Evolutionary conservation across 164 flowering plant genomes (phyloP), one percentile per base, ranked within the genome.

Genomic region (Dillenia suffruticosa): DNA sequence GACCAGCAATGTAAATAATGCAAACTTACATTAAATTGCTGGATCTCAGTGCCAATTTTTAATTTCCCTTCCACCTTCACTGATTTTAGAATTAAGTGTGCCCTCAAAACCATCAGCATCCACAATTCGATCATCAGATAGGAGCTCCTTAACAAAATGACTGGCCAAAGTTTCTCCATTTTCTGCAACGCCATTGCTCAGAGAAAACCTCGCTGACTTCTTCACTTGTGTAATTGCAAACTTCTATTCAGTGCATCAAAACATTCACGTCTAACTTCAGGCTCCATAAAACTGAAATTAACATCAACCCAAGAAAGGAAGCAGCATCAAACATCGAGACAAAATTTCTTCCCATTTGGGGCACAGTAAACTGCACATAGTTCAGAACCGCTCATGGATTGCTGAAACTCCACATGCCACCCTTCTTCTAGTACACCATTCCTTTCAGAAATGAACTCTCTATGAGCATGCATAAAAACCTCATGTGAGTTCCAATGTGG

Each of bases 261-360:
- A n/a, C 73, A 75, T 50, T 72, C 66, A 56, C 46, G 62, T 54
- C 66, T 80, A 54, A 66, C 54, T 58, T 75, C 78, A 47, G 63
- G 44, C 9, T 78, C 78, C 16, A 54, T 9, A 46, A 69, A 56
- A 53, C 60, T 68, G 56, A 46, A 22, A 51, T 67, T 72, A 46
- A 62, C 52, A 51, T 44, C 61, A 84, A 63, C 46, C 87, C 90
- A 56, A 89, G 72, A 77, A 83, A 74, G 60, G 49, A 45, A 44
- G 89, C 89, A 64, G 85, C 90, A 60, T 83, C 90, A 65, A 63
- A 61, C 80, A 81, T 80, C 12, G 96, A 87, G 32, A 71, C 82
- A 71, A 85, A n/a, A 80, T 54, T 58, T 82, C 65, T 72, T 78
- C 24, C 90, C 96, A 69, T 85, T 85, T 57, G 96, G 96, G 51